Conservation (phyloP, 2,329 filamentous ascomycete species). For the Arthrinium puccinioides region DNA sequence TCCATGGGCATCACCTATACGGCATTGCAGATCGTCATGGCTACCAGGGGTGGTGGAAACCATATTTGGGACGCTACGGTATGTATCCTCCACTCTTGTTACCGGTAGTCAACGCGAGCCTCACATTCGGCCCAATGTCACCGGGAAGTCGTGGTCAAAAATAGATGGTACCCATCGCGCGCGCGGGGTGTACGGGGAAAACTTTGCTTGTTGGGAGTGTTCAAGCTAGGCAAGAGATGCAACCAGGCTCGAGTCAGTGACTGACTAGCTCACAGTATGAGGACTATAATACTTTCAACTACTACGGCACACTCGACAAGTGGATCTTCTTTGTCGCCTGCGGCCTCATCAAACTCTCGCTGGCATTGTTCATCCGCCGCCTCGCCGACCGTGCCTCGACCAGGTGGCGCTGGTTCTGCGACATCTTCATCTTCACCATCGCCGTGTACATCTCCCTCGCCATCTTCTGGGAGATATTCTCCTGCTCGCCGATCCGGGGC, state of each 20-base stretch:
- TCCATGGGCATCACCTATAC: slow-evolving; percentile 19
- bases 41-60: slow-evolving; percentile 14
- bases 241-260: no score
- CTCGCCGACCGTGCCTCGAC: slow-evolving; percentile 21
- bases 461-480: slow-evolving; percentile 21
- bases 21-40: slow-evolving; percentile 16
- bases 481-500: slow-evolving; percentile 16
- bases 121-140: no score
- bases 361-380: slow-evolving; percentile 27
- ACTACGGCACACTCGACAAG: slow-evolving; percentile 14
- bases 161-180: no score
- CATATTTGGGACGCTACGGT: slow-evolving; percentile 22
- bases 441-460: slow-evolving; percentile 20
- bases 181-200: no score
- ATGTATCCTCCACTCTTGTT: no score
- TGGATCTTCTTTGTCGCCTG: slow-evolving; percentile 20
- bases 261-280: slow-evolving; percentile 13
- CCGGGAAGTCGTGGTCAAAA: no score
- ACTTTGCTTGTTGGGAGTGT: no score
- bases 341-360: slow-evolving; percentile 28
- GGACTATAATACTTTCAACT: slow-evolving; percentile 19
- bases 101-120: no score
- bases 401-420: slow-evolving; percentile 21
- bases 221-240: no score
- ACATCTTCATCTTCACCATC: slow-evolving; percentile 21